Conservation (phyloP, 164 flowering plant species). For the Chloranthus sessilifolius region DNA sequence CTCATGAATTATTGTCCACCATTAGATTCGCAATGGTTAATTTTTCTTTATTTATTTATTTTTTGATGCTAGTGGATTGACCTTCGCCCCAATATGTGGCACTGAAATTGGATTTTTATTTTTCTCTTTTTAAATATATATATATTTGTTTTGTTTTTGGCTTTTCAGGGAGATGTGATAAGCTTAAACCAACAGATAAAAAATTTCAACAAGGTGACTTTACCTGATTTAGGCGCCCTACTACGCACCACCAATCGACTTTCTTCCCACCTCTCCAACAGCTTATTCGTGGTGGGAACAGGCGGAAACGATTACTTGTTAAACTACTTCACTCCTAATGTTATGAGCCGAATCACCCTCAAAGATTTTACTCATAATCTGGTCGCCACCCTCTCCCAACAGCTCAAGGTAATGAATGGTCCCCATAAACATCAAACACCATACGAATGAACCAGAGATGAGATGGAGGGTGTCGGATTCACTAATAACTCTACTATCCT, state of each 20-base stretch:
- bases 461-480: no score
- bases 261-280: slow-evolving; percentile 17
- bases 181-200: slow-evolving; percentile 42
- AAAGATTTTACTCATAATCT: slow-evolving; percentile 41
- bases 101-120: no score
- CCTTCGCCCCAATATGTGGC: no score
- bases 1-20: no score
- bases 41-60: no score
- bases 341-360: slow-evolving; percentile 21
- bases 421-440: no score
- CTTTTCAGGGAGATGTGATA: slow-evolving; percentile 39
- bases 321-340: slow-evolving; percentile 35
- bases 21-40: no score
- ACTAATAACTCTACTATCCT: no score
- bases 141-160: no score
- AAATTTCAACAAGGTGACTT: slow-evolving; percentile 42
- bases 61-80: no score
- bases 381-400: slow-evolving; percentile 24
- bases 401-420: slow-evolving; percentile 36
- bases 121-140: no score
- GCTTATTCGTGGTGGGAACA: slow-evolving; percentile 48
- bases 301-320: slow-evolving; percentile 63
- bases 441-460: no score
- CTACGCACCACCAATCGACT: slow-evolving; percentile 17
- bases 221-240: slow-evolving; percentile 31